These are phyloP conservation scores for Spergularia bocconei DNA, from an alignment of 148 eudicot genomes.

Conservation along the genomic window DNA sequence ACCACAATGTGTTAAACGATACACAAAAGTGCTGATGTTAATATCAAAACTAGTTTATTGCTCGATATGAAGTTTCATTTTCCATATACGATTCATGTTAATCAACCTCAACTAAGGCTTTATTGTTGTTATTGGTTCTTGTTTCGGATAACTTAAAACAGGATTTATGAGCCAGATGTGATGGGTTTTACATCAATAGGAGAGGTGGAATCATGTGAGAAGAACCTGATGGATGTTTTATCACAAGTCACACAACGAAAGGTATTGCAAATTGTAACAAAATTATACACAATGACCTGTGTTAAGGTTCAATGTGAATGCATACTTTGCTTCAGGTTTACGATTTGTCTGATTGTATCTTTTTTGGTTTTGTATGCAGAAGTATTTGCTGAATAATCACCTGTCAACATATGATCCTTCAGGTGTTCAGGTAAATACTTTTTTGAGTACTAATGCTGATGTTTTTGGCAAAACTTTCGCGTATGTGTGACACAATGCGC, in stretches of 20 bases:
- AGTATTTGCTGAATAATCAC: slow-evolving; percentile 44
- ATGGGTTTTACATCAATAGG: slow-evolving; percentile 43
- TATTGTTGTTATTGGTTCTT: too few relatives aligned
- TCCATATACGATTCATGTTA: too few relatives aligned
- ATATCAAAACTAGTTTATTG: too few relatives aligned
- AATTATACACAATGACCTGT: background rate
- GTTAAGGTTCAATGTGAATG: too few relatives aligned
- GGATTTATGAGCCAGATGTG: slow-evolving; percentile 62
- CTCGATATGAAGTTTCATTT: too few relatives aligned
- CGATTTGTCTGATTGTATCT: too few relatives aligned
- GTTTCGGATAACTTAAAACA: slow-evolving; percentile 5
- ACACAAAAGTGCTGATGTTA: too few relatives aligned
- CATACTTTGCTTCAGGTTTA: background rate
- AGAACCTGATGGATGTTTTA: slow-evolving; percentile 46
- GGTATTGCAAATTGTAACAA: slow-evolving; percentile 30
- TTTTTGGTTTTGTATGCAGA: slow-evolving; percentile 26
- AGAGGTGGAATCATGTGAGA: slow-evolving; percentile 59
- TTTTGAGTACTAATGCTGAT: background rate
- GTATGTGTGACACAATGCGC: too few relatives aligned
- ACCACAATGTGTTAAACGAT: background rate
- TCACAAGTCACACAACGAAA: slow-evolving; percentile 54
- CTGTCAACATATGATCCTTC: slow-evolving; percentile 37
- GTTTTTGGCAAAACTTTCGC: too few relatives aligned
- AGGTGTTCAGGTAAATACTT: slow-evolving; percentile 41
- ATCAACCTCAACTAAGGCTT: too few relatives aligned